These are phyloP conservation scores for Filosporella fistucella DNA, from an alignment of 495 filamentous ascomycete species.

Conservation along the genomic window DNA sequence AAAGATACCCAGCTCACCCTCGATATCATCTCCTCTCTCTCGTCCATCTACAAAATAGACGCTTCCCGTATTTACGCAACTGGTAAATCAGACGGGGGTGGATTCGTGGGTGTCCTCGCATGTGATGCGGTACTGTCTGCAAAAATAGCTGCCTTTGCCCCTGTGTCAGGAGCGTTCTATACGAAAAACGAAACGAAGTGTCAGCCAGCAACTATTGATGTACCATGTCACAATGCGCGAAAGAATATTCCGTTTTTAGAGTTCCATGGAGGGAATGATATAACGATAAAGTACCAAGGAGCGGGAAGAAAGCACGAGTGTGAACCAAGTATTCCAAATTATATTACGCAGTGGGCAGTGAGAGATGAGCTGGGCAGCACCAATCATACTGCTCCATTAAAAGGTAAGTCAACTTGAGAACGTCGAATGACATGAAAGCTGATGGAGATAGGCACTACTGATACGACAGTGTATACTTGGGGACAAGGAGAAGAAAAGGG, in stretches of 20 bases:
- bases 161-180: slow-evolving; percentile 42
- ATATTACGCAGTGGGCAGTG: too few species aligned
- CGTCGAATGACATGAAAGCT: too few species aligned
- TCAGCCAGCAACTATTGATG: slow-evolving; percentile 20
- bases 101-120: slow-evolving; percentile 48
- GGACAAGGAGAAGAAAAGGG: too few species aligned
- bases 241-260: slow-evolving; percentile 38
- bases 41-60: slow-evolving; percentile 40
- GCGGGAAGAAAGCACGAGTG: slow-evolving; percentile 27
- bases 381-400: too few species aligned
- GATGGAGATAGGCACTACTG: too few species aligned
- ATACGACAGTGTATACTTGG: too few species aligned
- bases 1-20: slow-evolving; percentile 27
- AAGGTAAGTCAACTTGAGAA: too few species aligned
- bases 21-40: background rate
- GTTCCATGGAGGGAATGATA: slow-evolving; percentile 45
- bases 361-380: too few species aligned
- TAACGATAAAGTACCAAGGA: slow-evolving; percentile 31
- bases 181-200: slow-evolving; percentile 16
- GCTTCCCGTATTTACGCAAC: slow-evolving; percentile 46
- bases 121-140: slow-evolving; percentile 33
- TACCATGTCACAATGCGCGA: slow-evolving; percentile 32
- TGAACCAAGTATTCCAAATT: slow-evolving; percentile 33
- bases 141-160: slow-evolving; percentile 41
- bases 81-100: slow-evolving; percentile 58